Percentiles rank a stretch among this genome's conserved stretches.
Conservation (phyloP, 106 monocot species). For the Platanthera guangdongensis region DNA sequence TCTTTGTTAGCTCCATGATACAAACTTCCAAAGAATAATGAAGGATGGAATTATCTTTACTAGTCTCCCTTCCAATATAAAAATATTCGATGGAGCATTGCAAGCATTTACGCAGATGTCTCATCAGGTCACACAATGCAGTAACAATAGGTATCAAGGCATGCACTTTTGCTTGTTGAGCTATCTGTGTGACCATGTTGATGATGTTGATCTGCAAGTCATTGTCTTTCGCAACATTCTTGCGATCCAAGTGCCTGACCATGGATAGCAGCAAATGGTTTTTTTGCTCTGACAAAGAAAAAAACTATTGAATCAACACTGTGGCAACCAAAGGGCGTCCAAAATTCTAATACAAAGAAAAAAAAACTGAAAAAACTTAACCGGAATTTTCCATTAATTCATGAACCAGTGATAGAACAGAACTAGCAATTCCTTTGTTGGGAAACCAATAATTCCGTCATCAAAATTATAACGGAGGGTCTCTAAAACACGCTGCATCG, state of each 20-base stretch:
- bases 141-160: conserved; percentile 48
- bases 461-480: conserved; percentile 66
- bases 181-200: conserved; percentile 44
- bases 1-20: conserved; percentile 47
- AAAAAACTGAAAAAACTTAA: conserved; percentile 6
- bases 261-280: conserved; percentile 63
- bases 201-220: conserved; percentile 51
- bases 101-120: conserved; percentile 82
- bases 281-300: conserved; percentile 55
- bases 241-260: conserved; percentile 88
- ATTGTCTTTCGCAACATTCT: conserved; percentile 62
- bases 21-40: conserved; percentile 74
- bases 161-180: conserved; percentile 31
- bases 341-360: conserved; percentile 1
- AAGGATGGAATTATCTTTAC: conserved; percentile 43
- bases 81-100: conserved; percentile 63
- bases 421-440: conserved; percentile 48
- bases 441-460: conserved; percentile 49
- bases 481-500: conserved; percentile 72
- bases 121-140: conserved; percentile 72
- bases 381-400: conserved; percentile 67
- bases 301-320: conserved; percentile 6
- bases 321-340: neutral
- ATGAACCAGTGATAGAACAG: conserved; percentile 70
- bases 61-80: conserved; percentile 18